Conservation (phyloP, 192 early-diverging fungal species). For the Entomortierella parvispora region DNA sequence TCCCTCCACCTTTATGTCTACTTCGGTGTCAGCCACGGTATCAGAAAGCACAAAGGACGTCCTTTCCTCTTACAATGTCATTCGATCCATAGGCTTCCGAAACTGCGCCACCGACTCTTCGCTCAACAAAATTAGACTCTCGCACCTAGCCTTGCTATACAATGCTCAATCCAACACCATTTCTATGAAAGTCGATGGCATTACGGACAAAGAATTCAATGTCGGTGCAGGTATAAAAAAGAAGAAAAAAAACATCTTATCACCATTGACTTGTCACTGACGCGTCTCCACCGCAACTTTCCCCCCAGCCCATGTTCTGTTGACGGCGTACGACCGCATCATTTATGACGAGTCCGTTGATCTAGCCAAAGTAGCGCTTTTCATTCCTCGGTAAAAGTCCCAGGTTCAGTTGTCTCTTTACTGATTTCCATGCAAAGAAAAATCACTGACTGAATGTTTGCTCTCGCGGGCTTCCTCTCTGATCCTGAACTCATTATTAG, state of each 20-base stretch:
- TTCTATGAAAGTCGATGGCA: constrained; percentile 22
- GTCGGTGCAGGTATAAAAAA: constrained; percentile 24
- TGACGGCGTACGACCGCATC: constrained; percentile 39
- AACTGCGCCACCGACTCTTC: constrained; percentile 5
- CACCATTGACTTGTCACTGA: too few relatives aligned
- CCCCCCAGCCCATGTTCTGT: constrained; percentile 17
- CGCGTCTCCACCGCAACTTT: too few relatives aligned
- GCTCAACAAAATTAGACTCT: constrained; percentile 3
- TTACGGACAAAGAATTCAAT: constrained; percentile 19
- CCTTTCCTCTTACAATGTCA: too few relatives aligned
- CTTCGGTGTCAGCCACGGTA: too few relatives aligned
- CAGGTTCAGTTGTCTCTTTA: too few relatives aligned
- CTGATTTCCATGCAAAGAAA: too few relatives aligned
- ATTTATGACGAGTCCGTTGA: constrained; percentile 31
- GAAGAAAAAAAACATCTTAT: too few relatives aligned
- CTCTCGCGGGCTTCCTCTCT: neutral
- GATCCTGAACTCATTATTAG: constrained; percentile 5
- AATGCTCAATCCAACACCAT: constrained; percentile 30
- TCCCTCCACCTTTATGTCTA: too few relatives aligned
- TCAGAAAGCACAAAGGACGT: too few relatives aligned
- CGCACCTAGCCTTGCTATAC: constrained; percentile 19
- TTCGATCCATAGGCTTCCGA: constrained; percentile 32
- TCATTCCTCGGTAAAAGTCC: constrained; percentile 21
- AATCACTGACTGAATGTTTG: too few relatives aligned
- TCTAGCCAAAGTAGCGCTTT: neutral